Base-by-base conservation (phyloP, 306 rosid genomes). In the Dicorynia guianensis region DNA sequence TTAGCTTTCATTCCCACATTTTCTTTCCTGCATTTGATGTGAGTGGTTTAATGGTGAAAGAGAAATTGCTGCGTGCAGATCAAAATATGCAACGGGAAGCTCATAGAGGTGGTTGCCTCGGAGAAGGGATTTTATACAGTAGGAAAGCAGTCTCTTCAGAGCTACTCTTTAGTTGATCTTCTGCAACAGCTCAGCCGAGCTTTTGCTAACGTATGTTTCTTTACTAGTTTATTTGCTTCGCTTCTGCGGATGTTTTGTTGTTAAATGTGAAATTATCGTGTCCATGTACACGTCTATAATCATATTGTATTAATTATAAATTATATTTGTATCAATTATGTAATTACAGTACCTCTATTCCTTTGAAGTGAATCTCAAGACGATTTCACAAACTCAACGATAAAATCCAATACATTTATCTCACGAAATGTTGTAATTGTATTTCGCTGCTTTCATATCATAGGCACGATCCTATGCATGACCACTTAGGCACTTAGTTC, bases 171-270 rank as follows among this genome's bases (percentile, higher is more conserved):
- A 82, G 93, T 95, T 71, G 98, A 95, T 84, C 98, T 95, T 86
- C 84, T 95, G 64, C 96, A 92, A 83, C 98, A 92, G 70, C 91
- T 90, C 55, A 95, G 98, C 85, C 72, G 93, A 83, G 97, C 91
- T 66, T 95, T 95, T 86, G 85, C 94, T 57, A 95, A 90, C 35
- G 98, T 95, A 64, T 17, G 96, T 80, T 14, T 46, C 65, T 64
- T 56, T 5, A 47, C 36, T 42, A 42, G 38, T 18, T 65, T 65
- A 20, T 57, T 57, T 4, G 17, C 63, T 55, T 46, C 0, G 50
- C 15, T 46, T 46, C 13, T 46, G 4, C n/a, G 50, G 3, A 11
- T 46, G 4, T 46, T 11, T 11, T 0, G 4, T 46, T 11, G 4
- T 46, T 11, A 11, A 11, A 11, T 46, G 3, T 46, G 5, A 43